These are phyloP conservation scores for Barnettozyma populi DNA, from an alignment of 805 yeast species.

Conservation along the genomic window DNA sequence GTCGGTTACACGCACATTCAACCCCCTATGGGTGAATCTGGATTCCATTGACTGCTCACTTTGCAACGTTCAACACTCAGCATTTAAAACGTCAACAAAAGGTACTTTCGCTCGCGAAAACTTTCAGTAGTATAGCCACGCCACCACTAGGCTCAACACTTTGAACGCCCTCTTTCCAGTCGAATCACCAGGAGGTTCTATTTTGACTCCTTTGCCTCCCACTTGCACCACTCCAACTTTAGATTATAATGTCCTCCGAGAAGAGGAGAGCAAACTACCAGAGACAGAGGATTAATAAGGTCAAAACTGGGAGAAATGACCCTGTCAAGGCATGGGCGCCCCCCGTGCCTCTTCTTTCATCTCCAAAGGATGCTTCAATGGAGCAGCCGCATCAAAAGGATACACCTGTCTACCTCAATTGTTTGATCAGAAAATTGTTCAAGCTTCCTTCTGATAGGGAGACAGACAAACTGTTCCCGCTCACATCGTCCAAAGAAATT, in stretches of 20 bases:
- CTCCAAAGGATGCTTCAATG: background rate
- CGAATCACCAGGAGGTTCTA: too few species aligned
- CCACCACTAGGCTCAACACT: too few species aligned
- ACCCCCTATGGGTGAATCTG: conserved; percentile 2
- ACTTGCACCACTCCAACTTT: background rate
- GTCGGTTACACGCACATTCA: background rate
- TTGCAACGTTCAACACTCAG: background rate
- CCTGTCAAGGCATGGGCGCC: background rate
- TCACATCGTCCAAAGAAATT: conserved; percentile 34
- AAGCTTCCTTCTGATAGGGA: conserved; percentile 8
- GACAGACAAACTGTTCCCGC: conserved; percentile 30
- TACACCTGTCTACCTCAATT: conserved; percentile 23
- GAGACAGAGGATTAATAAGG: conserved; percentile 1
- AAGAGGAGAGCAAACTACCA: conserved; percentile 3
- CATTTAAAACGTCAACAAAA: conserved; percentile 1
- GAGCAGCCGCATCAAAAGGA: conserved; percentile 13
- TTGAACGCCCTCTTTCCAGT: too few species aligned
- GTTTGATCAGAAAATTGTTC: conserved; percentile 17
- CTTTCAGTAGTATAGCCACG: too few species aligned
- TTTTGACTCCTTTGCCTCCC: background rate
- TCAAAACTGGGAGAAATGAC: conserved; percentile 1
- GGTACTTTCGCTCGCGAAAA: background rate
- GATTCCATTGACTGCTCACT: background rate
- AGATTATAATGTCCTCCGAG: background rate
- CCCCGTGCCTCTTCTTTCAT: background rate